Percentiles rank a stretch among this genome's conserved stretches.
Evolutionary conservation across 2,329 filamentous ascomycete species (phyloP).

Genomic region (Stachybotrys chartarum): DNA sequence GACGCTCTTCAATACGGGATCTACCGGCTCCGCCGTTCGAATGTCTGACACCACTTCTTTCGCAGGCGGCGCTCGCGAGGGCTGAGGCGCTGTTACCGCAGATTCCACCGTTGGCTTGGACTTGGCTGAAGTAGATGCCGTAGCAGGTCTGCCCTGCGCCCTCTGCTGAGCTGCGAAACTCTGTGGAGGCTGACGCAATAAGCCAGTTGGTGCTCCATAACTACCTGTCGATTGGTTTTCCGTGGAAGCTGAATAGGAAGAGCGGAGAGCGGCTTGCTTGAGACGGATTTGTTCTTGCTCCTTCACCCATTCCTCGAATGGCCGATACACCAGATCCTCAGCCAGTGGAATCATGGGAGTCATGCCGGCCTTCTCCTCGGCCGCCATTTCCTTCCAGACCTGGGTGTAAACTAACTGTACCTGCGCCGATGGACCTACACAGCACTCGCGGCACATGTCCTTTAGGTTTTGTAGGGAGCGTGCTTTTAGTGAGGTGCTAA

Average conservation of each 20-base stretch:
- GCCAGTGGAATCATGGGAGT: slow-evolving; percentile 57
- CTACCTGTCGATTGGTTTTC: slow-evolving; percentile 26
- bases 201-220: slow-evolving; percentile 30
- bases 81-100: slow-evolving; percentile 18
- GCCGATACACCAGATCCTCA: slow-evolving; percentile 56
- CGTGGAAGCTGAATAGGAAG: slow-evolving; percentile 17
- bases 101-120: slow-evolving; percentile 16
- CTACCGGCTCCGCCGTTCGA: slow-evolving; percentile 12
- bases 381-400: slow-evolving; percentile 59
- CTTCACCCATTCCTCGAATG: slow-evolving; percentile 53
- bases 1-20: slow-evolving; percentile 16
- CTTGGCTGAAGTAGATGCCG: slow-evolving; percentile 13
- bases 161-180: slow-evolving; percentile 62
- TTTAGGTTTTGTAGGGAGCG: slow-evolving; percentile 45
- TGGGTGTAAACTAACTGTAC: slow-evolving; percentile 43
- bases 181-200: slow-evolving; percentile 49
- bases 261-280: slow-evolving; percentile 19
- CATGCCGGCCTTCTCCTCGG: slow-evolving; percentile 60
- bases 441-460: slow-evolving; percentile 50
- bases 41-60: slow-evolving; percentile 18
- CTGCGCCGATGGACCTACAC: slow-evolving; percentile 48
- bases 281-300: slow-evolving; percentile 39
- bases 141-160: slow-evolving; percentile 42
- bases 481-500: slow-evolving; percentile 35
- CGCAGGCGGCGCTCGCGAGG: slow-evolving; percentile 17